These are phyloP conservation scores for Amanita muscaria DNA, from an alignment of 768 basidiomycete species.

Conservation along the genomic window DNA sequence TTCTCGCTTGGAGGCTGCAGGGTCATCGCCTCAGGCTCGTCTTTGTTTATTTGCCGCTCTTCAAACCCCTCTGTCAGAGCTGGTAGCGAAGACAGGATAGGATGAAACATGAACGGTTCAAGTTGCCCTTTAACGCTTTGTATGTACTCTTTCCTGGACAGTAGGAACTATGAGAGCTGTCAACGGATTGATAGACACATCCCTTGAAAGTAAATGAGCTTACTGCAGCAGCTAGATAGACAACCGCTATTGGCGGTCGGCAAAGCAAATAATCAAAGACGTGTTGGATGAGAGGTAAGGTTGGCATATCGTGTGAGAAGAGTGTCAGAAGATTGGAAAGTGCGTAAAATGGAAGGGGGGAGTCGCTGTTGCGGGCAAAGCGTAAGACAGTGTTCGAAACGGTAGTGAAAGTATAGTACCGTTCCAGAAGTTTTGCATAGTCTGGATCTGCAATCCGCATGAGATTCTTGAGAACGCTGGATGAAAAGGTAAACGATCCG, in stretches of 20 bases:
- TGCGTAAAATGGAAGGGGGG: conserved; percentile 82
- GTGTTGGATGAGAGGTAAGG: conserved; percentile 82
- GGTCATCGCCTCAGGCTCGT: too few relatives aligned
- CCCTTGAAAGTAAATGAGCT: neutral
- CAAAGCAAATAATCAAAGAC: conserved; percentile 86
- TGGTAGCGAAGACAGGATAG: conserved; percentile 58
- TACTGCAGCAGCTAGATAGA: conserved; percentile 82
- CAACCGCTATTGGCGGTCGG: conserved; percentile 69
- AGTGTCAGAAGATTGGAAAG: conserved; percentile 86
- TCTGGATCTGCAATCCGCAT: conserved; percentile 62
- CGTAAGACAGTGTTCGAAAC: neutral
- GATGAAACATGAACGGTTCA: conserved; percentile 79
- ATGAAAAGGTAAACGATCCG: neutral
- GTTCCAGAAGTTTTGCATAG: conserved; percentile 60
- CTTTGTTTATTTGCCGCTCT: too few relatives aligned
- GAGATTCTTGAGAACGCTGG: conserved; percentile 67
- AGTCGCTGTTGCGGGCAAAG: conserved; percentile 33
- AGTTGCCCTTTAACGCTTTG: conserved; percentile 52
- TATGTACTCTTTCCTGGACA: conserved; percentile 65
- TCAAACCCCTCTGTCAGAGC: conserved; percentile 38
- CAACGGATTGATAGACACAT: neutral
- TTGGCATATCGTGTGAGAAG: conserved; percentile 88
- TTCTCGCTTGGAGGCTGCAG: too few relatives aligned
- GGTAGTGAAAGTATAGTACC: conserved; percentile 30
- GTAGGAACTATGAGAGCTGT: conserved; percentile 48